These are phyloP conservation scores for Exobasidium rhododendri DNA, from an alignment of 1,284 basidiomycete genomes.

Conservation along the genomic window DNA sequence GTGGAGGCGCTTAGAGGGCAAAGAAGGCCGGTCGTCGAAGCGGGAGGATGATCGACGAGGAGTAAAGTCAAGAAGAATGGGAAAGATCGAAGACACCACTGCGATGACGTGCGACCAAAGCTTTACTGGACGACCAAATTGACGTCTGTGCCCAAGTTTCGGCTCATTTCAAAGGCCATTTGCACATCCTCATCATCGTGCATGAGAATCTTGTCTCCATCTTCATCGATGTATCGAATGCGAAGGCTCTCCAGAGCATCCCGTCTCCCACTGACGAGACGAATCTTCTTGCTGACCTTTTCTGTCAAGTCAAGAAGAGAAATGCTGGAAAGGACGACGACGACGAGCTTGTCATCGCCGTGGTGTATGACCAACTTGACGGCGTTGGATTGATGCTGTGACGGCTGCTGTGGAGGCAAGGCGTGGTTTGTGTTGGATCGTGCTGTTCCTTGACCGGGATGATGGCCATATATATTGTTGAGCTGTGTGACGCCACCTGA, in stretches of 20 bases:
- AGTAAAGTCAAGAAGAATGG: too few species aligned
- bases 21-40: too few species aligned
- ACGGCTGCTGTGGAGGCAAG: background rate
- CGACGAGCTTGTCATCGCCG: conserved; percentile 84
- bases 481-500: conserved; percentile 1
- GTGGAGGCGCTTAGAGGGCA: too few species aligned
- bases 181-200: conserved; percentile 50
- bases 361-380: conserved; percentile 65
- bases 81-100: too few species aligned
- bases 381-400: conserved; percentile 26
- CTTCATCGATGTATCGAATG: conserved; percentile 49
- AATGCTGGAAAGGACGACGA: conserved; percentile 75
- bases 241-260: conserved; percentile 6
- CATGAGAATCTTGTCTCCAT: conserved; percentile 50
- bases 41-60: too few species aligned
- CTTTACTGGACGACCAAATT: background rate
- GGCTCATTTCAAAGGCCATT: conserved; percentile 45
- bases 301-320: conserved; percentile 84
- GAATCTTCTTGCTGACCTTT: conserved; percentile 70
- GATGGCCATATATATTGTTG: background rate
- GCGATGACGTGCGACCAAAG: background rate
- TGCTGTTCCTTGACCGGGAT: too few species aligned
- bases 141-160: background rate
- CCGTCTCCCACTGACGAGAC: background rate
- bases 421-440: background rate